Base-by-base conservation (phyloP, 371 early-diverging fungal genomes). In the Apophysomyces ossiformis region DNA sequence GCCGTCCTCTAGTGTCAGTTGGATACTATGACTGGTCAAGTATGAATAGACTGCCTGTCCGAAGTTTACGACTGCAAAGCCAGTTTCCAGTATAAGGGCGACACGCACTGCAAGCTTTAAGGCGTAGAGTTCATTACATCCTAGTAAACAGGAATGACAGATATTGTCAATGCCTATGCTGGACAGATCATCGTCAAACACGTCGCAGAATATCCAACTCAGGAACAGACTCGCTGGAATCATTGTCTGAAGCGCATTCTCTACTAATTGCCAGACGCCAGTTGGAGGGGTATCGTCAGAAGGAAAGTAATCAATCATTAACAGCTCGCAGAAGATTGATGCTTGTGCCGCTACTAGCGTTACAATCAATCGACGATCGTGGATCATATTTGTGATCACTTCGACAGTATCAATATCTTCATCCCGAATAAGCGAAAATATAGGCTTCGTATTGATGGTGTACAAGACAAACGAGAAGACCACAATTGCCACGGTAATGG, bases 121-220 rank as follows among this genome's bases (percentile, higher is more conserved):
- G 2, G 2, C 11, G 13, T 41, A 41, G 13, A 41, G 41, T 5
- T 11, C 13, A 13, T 13, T 13, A 41, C 41, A 41, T 8, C 41
- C 41, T 2, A 13, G 2, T 13, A 8, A 41, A 1, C 32, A 26
- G 8, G 13, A 41, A 5, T 8, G 41, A 41, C 41, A 41, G 41
- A 13, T 13, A 41, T 41, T 41, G 41, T 8, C 41, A 41, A 41
- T 5, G 2, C 41, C 13, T 41, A 41, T 41, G 0, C 11, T 11
- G 41, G 41, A 41, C 41, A 41, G 8, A 41, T 41, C 41, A 41
- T 8, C 41, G 58, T 79, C 82, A 62, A 82, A 79, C 18, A 70
- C 11, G 26, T 76, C 77, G 26, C 78, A 75, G 59, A 79, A 76
- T 26, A 73, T 60, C 79, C 82, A 79, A 57, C 79, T 77, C n/a